Percentiles rank a stretch among this genome's conserved stretches.
phyloP scores from a whole-genome alignment of 345 rosid species.

The Microthlaspi erraticum region DNA sequence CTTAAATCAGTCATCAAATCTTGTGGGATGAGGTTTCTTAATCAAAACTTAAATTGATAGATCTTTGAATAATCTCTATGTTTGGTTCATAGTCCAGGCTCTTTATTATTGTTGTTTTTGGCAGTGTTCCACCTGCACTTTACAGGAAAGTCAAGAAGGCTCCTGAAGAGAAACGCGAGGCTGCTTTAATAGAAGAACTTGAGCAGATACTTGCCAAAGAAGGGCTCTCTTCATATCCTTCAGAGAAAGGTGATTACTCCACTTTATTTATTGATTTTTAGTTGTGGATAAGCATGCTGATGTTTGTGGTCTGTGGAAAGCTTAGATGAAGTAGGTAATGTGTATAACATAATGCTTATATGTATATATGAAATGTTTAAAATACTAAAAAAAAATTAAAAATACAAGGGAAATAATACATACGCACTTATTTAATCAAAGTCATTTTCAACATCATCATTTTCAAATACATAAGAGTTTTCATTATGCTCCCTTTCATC shows the following conservation, averaged over 20 bases:
- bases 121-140: constrained; percentile 77
- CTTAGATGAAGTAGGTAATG: background rate
- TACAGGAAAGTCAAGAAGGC: constrained; percentile 89
- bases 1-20: constrained; percentile 83
- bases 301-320: constrained; percentile 4
- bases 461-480: too few species aligned
- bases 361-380: too few species aligned
- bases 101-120: constrained; percentile 7
- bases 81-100: constrained; percentile 19
- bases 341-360: background rate
- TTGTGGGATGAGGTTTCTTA: constrained; percentile 77
- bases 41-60: constrained; percentile 31
- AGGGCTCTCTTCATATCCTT: constrained; percentile 81
- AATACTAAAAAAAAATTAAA: too few species aligned
- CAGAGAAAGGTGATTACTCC: constrained; percentile 66
- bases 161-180: constrained; percentile 82
- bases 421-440: too few species aligned
- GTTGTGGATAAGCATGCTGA: background rate
- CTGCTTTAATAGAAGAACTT: constrained; percentile 75
- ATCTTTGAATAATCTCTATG: constrained; percentile 17
- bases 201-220: constrained; percentile 85
- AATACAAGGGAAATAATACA: too few species aligned
- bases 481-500: too few species aligned
- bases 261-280: background rate
- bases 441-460: too few species aligned